Evolutionary conservation across 305 asterid genomes (phyloP), one percentile per base, ranked within the genome.

Genomic region (Ajuga reptans): DNA sequence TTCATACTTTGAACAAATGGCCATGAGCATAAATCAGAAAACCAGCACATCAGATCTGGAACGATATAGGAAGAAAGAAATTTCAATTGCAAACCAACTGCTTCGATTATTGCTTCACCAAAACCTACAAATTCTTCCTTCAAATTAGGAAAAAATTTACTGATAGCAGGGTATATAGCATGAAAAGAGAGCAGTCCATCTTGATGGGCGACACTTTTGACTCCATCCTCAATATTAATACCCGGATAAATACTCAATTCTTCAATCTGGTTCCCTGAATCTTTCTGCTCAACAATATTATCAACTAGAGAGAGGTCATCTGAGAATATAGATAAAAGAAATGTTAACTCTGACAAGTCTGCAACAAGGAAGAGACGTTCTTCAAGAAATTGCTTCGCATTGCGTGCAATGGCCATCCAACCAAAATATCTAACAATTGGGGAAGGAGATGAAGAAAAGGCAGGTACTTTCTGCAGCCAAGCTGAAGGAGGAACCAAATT

Each of bases 361-460:
- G 97, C 87, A 79, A 85, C 92, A 77, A 94, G 99, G 80, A 86
- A 89, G 82, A 94, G 91, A 34, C 89, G 82, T 68, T 94, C 97
- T 82, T 80, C 80, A 64, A 85, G 87, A 83, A 81, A 94, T 74
- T 89, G 96, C 72, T 85, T 82, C 27, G 96, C 94, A 81, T 87
- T 89, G 70, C 90, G 96, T 73, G 96, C 86, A 37, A 94, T 76
- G 17, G 97, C 96, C 99, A 89, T 91, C 99, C 99, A 94, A 78
- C 96, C 92, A 74, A 89, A 84, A 73, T 85, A 89, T 52, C 97
- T 86, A 68, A 87, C 92, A 72, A 94, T 76, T 73, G 97, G 99
- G 61, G 79, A 85, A 68, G 84, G 77, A 76, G 96, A 91, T 75
- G 92, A 77, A 64, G 89, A 86, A 77, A 91, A 85, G 43, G 62